Evolutionary conservation across 345 rosid species (phyloP).

Genomic region (Hypericum androsaemum): DNA sequence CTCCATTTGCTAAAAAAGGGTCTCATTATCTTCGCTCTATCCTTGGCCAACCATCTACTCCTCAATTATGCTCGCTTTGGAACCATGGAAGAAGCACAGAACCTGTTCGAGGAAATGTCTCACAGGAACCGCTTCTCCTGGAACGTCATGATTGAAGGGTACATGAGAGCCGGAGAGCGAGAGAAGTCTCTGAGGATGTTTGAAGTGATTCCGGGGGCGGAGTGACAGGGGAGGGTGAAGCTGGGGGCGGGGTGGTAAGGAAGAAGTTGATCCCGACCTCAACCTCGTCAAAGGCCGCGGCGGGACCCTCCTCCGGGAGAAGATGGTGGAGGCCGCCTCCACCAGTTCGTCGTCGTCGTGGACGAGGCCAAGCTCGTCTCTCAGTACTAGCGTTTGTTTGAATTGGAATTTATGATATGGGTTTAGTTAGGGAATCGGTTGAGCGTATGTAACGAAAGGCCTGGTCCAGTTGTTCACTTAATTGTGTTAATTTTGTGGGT

Average conservation of each 20-base stretch:
- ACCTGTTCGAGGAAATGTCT: conserved; percentile 66
- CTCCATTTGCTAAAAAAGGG: conserved; percentile 49
- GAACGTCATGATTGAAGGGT: conserved; percentile 66
- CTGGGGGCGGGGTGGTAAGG: conserved; percentile 55
- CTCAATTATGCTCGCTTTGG: conserved; percentile 38
- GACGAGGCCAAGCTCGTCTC: too few relatives aligned
- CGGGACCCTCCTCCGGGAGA: too few relatives aligned
- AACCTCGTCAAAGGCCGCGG: too few relatives aligned
- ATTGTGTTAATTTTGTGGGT: too few relatives aligned
- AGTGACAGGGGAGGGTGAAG: conserved; percentile 57
- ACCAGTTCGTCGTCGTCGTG: too few relatives aligned
- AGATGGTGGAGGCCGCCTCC: too few relatives aligned
- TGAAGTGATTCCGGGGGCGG: conserved; percentile 40
- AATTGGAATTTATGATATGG: too few relatives aligned
- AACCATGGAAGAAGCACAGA: conserved; percentile 27
- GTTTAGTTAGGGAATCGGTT: too few relatives aligned
- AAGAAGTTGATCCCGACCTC: too few relatives aligned
- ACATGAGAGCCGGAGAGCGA: conserved; percentile 39
- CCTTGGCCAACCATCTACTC: conserved; percentile 47
- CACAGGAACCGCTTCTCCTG: conserved; percentile 51
- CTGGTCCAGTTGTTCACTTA: too few relatives aligned
- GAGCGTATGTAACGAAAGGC: too few relatives aligned
- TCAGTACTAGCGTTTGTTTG: too few relatives aligned
- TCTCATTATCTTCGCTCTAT: conserved; percentile 28
- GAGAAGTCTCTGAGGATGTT: conserved; percentile 33